Base-by-base conservation (phyloP, 768 basidiomycete genomes). In the Phlegmacium glaucopus region DNA sequence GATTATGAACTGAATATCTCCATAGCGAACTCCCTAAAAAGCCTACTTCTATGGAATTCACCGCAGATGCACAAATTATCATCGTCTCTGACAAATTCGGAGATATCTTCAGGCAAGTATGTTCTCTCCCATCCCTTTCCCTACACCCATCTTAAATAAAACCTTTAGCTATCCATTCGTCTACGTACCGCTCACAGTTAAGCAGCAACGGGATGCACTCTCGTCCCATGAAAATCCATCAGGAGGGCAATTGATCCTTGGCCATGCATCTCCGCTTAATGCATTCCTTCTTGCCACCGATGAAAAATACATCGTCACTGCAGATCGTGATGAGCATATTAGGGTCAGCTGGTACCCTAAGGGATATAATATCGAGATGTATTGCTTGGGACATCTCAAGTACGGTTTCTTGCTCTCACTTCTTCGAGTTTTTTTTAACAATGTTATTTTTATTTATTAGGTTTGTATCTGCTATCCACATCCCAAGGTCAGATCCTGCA, bases 291-390 rank as follows among this genome's bases (percentile, higher is more conserved):
- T 95, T 45, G 78, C 83, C 0, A 61, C 65, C 0, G 84, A 90
- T 58, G 82, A 85, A 55, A 76, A 74, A 44, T 84, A 76, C 60
- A 84, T 99, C 58, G 77, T 97, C 53, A 92, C 93, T 0, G 87
- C 91, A 0, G 96, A 98, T 61, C 72, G 96, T 38, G 96, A 99
- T 60, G 96, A 98, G 62, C 96, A 98, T 61, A 87, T 99, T 42
- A 77, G 96, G 45, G 78, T 95, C 12, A 94, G 90, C 58, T 81
- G 89, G 80, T 98, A 78, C 60, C 96, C 96, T 0, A 73, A 87
- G 45, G 90, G 93, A 13, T 88, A 85, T 55, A 78, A 78, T 37
- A 88, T 97, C 51, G 92, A 97, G 63, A 81, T 77, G 52, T 97
- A 83, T 63, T 88, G 94, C 52, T 75, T 94, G 22, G 92, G 94